These are phyloP conservation scores for Mariannaea elegans DNA, from an alignment of 2,329 filamentous ascomycete species.

Conservation along the genomic window DNA sequence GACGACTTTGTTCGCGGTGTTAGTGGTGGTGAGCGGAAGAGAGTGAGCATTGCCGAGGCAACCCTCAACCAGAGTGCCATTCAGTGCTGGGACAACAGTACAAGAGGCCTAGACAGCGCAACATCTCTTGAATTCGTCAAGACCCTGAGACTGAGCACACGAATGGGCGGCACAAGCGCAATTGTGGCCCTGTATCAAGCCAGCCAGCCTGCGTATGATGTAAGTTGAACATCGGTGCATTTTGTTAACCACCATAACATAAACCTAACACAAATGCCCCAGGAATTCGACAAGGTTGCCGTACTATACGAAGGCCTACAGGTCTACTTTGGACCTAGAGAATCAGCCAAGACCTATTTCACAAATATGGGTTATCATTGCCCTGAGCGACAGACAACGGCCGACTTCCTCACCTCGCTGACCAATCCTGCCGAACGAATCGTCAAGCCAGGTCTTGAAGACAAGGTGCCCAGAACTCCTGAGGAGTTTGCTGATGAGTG, in stretches of 20 bases:
- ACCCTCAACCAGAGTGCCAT: conserved; percentile 59
- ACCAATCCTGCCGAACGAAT: conserved; percentile 48
- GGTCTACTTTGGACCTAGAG: conserved; percentile 68
- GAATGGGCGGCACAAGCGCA: conserved; percentile 21
- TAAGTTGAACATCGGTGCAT: neutral
- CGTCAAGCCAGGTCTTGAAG: conserved; percentile 42
- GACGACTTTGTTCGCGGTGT: conserved; percentile 75
- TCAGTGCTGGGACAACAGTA: conserved; percentile 42
- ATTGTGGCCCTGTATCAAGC: conserved; percentile 64
- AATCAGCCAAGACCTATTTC: conserved; percentile 68
- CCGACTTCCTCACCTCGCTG: conserved; percentile 69
- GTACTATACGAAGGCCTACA: conserved; percentile 73
- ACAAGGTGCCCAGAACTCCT: conserved; percentile 42
- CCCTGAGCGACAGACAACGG: conserved; percentile 67
- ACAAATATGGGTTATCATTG: conserved; percentile 67
- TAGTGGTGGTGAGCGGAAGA: conserved; percentile 79
- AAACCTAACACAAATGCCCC: conserved; percentile 23
- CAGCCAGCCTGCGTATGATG: conserved; percentile 59
- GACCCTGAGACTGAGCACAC: conserved; percentile 27
- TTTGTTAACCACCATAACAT: neutral
- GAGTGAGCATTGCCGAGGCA: conserved; percentile 79
- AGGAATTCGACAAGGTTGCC: conserved; percentile 72
- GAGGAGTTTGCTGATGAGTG: conserved; percentile 48
- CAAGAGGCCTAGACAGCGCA: conserved; percentile 37
- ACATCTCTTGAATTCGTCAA: conserved; percentile 34